Evolutionary conservation across 306 rosid genomes (phyloP), one percentile per base, ranked within the genome.

Genomic region (Betula pendula): DNA sequence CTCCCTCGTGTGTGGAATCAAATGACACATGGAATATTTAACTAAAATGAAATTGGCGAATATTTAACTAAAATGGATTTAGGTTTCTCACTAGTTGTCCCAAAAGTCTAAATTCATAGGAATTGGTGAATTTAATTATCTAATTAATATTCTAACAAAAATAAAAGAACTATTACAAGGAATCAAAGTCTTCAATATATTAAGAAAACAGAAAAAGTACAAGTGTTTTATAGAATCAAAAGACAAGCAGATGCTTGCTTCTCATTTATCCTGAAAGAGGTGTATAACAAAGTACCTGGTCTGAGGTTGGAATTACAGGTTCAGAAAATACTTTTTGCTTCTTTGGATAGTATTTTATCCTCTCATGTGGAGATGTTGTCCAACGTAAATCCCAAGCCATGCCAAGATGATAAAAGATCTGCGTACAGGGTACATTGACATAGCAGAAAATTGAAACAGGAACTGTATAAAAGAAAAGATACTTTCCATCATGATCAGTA

Each of bases 351-450:
- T 78, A 65, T 35, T 47, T 82, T 71, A 75, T 49, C 63, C 81
- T 78, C 50, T 78, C 87, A 78, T 60, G 73, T 68, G 72, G 72
- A 83, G 78, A 73, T 50, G 81, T 76, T 60, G 84, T 80, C 98
- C 97, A 94, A 71, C 93, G 96, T 80, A 94, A 80, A 81, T 89
- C 90, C 98, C 98, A 92, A 60, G 97, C 90, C 86, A 86, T 80
- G 70, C 94, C 94, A 68, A 94, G 88, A 89, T 94, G 98, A 85
- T 88, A 80, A 83, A 92, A 90, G 79, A 94, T 89, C 98, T 94
- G 86, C 73, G 9, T 52, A 43, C 33, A 24, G 70, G 72, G 47
- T 20, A 63, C 66, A 71, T 71, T 45, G 47, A 58, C 62, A 72
- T 22, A 70, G 16, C 69, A 82, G 70, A 84, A 69, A 49, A 35